Base-by-base conservation (phyloP, 352 stramenopile species). In the Pythium aristosporum region DNA sequence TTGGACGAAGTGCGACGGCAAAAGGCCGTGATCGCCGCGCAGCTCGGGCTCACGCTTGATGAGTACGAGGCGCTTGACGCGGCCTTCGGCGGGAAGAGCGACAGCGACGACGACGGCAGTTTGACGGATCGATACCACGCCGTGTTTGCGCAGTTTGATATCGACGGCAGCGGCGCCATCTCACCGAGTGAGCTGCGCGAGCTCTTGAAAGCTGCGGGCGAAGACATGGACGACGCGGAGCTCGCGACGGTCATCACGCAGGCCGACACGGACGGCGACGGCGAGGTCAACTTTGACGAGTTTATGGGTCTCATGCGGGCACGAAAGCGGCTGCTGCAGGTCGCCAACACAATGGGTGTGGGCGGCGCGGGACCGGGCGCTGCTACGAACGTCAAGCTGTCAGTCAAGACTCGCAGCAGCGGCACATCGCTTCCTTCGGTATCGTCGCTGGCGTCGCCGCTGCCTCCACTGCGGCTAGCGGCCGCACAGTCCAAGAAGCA, bases 241-340 rank as follows among this genome's bases (percentile, higher is more conserved):
- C 76, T 94, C n/a, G 65, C 75, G 10, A 69, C 67, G 0, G 77
- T 92, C 15, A 80, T 92, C 41, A 47, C 66, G 11, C 83, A 91
- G 61, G 85, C 85, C 0, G 84, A 94, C 61, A 77, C 73, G 16
- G 76, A 96, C 53, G 68, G 77, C 34, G 84, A 94, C 63, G 85
- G 84, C 10, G 75, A 83, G 55, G 91, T 96, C 61, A 71, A 94
- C 50, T 91, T 92, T 51, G 65, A 81, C 30, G 87, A 94, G 62
- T 94, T 84, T 43, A 79, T 94, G 21, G 76, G 54, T 3, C 75
- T 96, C 25, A 93, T 96, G 85, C 75, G 84, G 7, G 84, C 85
- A 28, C 75, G 85, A 6, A 92, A 92, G 67, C 74, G 87, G 9
- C 69, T 94, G 51, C 67, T 94, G 25, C 68, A 72, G 0, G 83